Evolutionary conservation across 192 early-diverging fungal species (phyloP), one percentile per base, ranked within the genome.

Genomic region (Pilaira anomala): DNA sequence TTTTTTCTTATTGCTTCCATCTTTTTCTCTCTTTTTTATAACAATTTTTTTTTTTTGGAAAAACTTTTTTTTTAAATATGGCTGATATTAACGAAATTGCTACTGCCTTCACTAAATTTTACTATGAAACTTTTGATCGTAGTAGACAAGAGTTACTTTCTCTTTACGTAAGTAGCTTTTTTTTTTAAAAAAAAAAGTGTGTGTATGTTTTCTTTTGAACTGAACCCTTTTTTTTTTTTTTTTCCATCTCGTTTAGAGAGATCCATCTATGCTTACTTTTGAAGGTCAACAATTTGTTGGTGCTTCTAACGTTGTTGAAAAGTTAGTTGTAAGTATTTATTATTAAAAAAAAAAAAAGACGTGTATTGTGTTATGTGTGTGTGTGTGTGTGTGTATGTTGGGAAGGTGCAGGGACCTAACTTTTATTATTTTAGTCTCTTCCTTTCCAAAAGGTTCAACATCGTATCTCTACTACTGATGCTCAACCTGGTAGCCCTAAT

Each of bases 131-230:
- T 13, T 98, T 98, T 74, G 93, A 93, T 73, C 14, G 62, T 24
- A 78, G 90, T 76, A 86, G 94, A 54, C 55, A 60, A 3, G 63
- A 64, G 0, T 81, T 98, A 40, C 72, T 63, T 13, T 63, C 82
- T 33, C 85, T 98, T 62, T 98, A 96, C 76, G 93, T 95, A 88
- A 57, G 88, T 40, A 29, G n/a, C n/a, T n/a, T n/a, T n/a, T n/a
- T n/a, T n/a, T n/a, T n/a, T 2, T 14, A 46, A 12, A 25, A 22
- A 19, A 48, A 48, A 7, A 22, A 8, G 33, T 3, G 19, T 19
- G 12, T 7, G 18, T 52, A 21, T 12, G 8, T 22, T n/a, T 19
- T 11, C 40, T 46, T 18, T 18, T 40, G 21, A 36, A 39, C 26
- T 8, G 1, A 24, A 22, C 7, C 22, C n/a, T 42, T 48, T 40